Evolutionary conservation across 108 stramenopile species (phyloP).

Genomic region (Cyclotella baltica): DNA sequence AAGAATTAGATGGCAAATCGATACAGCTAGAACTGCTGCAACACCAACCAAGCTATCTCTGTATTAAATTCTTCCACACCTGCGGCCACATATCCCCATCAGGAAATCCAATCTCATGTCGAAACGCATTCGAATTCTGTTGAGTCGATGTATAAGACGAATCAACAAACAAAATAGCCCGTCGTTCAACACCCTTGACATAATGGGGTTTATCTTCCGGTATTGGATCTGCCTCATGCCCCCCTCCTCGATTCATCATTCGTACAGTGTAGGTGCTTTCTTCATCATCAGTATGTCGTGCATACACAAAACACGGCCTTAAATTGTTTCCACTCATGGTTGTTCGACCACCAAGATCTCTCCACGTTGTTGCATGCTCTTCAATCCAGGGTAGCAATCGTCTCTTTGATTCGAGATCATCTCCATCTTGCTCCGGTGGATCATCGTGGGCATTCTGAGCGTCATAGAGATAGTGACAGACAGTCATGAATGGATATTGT

Average conservation of each 20-base stretch:
- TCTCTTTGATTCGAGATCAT: background rate
- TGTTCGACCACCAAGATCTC: background rate
- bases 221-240: background rate
- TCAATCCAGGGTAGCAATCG: background rate
- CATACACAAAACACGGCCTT: background rate
- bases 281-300: background rate
- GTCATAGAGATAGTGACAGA: background rate
- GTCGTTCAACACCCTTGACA: background rate
- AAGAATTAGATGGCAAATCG: no score
- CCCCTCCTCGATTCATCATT: background rate
- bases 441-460: background rate
- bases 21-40: no score
- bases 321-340: background rate
- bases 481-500: background rate
- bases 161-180: background rate
- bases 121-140: background rate
- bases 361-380: background rate
- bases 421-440: background rate
- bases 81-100: background rate
- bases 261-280: background rate
- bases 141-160: background rate
- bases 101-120: background rate
- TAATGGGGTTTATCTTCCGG: background rate
- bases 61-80: background rate
- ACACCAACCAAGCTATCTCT: background rate